Base-by-base conservation (phyloP, 1,284 basidiomycete genomes). In the Leccinum pachyderme region DNA sequence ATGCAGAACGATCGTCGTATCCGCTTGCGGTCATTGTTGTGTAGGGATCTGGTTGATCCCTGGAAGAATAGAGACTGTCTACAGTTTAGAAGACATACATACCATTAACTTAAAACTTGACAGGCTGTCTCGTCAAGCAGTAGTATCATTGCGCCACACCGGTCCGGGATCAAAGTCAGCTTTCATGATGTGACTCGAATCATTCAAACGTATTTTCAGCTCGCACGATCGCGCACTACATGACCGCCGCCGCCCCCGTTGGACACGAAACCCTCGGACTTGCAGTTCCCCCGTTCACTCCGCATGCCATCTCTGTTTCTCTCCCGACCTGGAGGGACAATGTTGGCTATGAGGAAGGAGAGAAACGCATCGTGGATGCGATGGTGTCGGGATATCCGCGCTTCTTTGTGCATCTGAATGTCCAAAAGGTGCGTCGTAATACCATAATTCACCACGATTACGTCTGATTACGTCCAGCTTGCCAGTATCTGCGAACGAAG, bases 331-430 rank as follows among this genome's bases (percentile, higher is more conserved):
- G 96, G 96, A 77, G 78, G 50, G 97, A 98, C 73, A 94, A 91
- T 63, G 84, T 99, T 47, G 95, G 81, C 12, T 99, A 98, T 64
- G 96, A 98, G 72, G 90, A 95, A 65, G 94, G 94, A 12, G 86
- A 90, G n/a, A 84, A 87, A 63, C 81, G 93, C 35, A 87, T 99
- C 6, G 70, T 89, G 2, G 81, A 91, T 54, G 78, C 76, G 15
- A 95, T 98, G 94, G 82, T 91, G 54, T 86, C 87, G 5, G 97
- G 96, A n/a, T 99, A 99, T 69, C 97, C 97, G 0, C 79, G 97
- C 47, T 99, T 99, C 76, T 98, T 97, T 71, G 91, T 99, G 53
- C 93, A 98, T 71, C 77, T 85, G 25, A 89, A 81, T 60, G 95
- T 98, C 35, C 84, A 87, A 68, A 92, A 93, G 79, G 95, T 94